phyloP scores from a whole-genome alignment of 805 yeast species.

The Lachancea waltii region DNA sequence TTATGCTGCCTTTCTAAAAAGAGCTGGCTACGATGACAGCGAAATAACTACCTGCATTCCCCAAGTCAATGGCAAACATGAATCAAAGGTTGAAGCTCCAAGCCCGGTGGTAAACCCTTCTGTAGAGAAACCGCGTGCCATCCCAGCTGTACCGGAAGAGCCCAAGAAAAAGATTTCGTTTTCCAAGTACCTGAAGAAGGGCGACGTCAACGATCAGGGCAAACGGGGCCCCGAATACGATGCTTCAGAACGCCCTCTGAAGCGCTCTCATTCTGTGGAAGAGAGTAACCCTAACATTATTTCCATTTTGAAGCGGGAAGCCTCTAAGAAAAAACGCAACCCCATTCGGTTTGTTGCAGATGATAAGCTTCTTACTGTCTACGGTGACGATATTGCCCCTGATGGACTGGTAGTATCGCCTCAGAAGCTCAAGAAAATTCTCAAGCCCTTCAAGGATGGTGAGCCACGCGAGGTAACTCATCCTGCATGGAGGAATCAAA shows the following conservation, averaged over 20 bases:
- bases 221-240: slow-evolving; percentile 14
- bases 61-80: neutral
- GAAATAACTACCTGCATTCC: slow-evolving; percentile 11
- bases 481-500: slow-evolving; percentile 16
- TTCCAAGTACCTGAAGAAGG: slow-evolving; percentile 30
- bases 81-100: neutral
- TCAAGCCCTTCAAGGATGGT: slow-evolving; percentile 31
- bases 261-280: slow-evolving; percentile 8
- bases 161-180: slow-evolving; percentile 32
- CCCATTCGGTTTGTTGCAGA: slow-evolving; percentile 26
- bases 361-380: slow-evolving; percentile 23
- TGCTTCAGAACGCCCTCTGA: slow-evolving; percentile 1
- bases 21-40: slow-evolving; percentile 18
- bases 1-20: slow-evolving; percentile 19
- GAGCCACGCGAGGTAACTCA: slow-evolving; percentile 29
- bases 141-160: slow-evolving; percentile 13
- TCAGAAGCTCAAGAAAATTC: slow-evolving; percentile 23
- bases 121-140: neutral
- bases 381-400: slow-evolving; percentile 31
- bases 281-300: neutral
- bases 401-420: slow-evolving; percentile 28
- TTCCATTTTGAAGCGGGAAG: slow-evolving; percentile 23
- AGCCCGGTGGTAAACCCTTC: no score
- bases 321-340: slow-evolving; percentile 10
- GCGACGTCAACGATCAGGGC: slow-evolving; percentile 14